Evolutionary conservation across 2,329 filamentous ascomycete genomes (phyloP).

Genomic region (Ceratocystis smalleyi): DNA sequence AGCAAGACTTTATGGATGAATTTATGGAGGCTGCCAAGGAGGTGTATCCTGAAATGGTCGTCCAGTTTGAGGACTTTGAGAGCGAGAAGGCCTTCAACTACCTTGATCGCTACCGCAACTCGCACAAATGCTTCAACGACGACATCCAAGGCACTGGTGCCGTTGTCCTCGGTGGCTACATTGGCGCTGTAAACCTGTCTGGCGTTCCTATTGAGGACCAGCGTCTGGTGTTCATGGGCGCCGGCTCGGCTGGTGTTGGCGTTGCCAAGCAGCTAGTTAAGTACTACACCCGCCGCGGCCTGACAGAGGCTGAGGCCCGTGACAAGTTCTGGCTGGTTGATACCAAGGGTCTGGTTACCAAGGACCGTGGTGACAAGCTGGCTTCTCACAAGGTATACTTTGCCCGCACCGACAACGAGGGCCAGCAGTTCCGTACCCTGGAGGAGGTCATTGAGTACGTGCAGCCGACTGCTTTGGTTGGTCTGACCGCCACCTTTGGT

Average conservation of each 20-base stretch:
- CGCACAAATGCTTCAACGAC: conserved; percentile 94
- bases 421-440: conserved; percentile 59
- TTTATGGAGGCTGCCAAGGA: conserved; percentile 86
- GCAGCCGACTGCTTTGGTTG: conserved; percentile 85
- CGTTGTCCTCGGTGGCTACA: conserved; percentile 73
- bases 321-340: conserved; percentile 96
- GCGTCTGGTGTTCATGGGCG: conserved; percentile 88
- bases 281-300: conserved; percentile 84
- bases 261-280: conserved; percentile 96
- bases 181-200: conserved; percentile 65
- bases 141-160: conserved; percentile 96
- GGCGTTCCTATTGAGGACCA: conserved; percentile 78
- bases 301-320: conserved; percentile 73
- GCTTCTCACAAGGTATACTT: conserved; percentile 77
- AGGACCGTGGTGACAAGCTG: conserved; percentile 82
- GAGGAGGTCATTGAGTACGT: conserved; percentile 90
- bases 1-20: conserved; percentile 89
- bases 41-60: conserved; percentile 48
- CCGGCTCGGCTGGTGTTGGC: conserved; percentile 87
- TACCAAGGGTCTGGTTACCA: conserved; percentile 87
- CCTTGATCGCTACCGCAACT: conserved; percentile 72
- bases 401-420: conserved; percentile 47
- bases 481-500: conserved; percentile 84
- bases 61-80: conserved; percentile 97
- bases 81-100: conserved; percentile 83